Base-by-base conservation (phyloP, 2,329 filamentous ascomycete species). In the Apiospora kogelbergensis region DNA sequence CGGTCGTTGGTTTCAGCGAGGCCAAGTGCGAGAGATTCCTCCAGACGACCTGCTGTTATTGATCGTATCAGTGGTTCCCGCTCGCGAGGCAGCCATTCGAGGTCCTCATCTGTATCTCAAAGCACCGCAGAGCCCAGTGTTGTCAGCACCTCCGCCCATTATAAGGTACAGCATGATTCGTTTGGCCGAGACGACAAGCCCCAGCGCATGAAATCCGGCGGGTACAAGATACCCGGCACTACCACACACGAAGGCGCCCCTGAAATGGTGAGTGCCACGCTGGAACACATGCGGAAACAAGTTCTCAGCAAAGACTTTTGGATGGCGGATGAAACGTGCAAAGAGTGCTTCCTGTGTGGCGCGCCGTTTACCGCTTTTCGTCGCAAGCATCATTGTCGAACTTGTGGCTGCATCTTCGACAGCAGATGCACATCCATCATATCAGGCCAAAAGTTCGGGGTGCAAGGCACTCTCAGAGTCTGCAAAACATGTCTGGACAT, bases 261-360 rank as follows among this genome's bases (percentile, higher is more conserved):
- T 2, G 88, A 89, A 70, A 83, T 84, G 65, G 88, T 90, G 69
- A 90, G 84, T 74, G 86, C 88, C 10, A 86, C 88, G 68, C 81
- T 91, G 7, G 89, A 89, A 65, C 91, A 92, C 73, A 91, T 97
- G 84, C 90, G 92, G 71, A 93, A 93, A 75, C 94, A 95, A 76
- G 91, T 99, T 9, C 83, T 98, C 63, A 97, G 93, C 78, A 96
- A 95, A 76, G 95, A 98, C 74, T 98, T 97, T 75, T 98, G 95
- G 96, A 99, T 99, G 96, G 93, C 94, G 70, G 96, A 99, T 78
- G 96, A 98, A 77, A 98, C 97, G 71, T 97, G 95, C 70, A 98
- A 97, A 78, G 95, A 98, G 75, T 99, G 96, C 77, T 99, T 98
- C 78, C 89, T 93, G 60, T 99, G 96, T 76, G 93, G 93, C 60